A percentile compares a stretch with the other conserved stretches of the same genome.
Evolutionary conservation across 2,329 filamentous ascomycete species (phyloP).

Genomic region (Verticillium tricorpus): DNA sequence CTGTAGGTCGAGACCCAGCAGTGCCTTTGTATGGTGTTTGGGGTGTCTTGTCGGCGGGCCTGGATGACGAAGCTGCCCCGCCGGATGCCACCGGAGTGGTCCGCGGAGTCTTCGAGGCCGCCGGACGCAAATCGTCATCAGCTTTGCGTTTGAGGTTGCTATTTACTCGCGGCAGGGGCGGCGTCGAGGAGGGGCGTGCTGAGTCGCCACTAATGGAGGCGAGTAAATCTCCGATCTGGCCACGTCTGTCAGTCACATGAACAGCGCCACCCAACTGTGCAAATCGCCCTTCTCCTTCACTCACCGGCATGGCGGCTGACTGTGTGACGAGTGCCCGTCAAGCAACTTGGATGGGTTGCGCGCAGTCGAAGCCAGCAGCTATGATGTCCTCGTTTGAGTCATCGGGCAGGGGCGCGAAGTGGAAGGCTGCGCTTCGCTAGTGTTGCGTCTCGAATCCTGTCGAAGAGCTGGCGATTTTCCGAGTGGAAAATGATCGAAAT

Average conservation of each 20-base stretch:
- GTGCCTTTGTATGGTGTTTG: conserved; percentile 9
- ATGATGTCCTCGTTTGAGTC: conserved; percentile 1
- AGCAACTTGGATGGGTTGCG: neutral
- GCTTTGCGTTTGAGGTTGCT: conserved; percentile 52
- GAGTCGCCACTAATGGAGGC: conserved; percentile 56
- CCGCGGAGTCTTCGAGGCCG: conserved; percentile 19
- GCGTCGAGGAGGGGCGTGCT: conserved; percentile 26
- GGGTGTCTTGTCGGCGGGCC: neutral
- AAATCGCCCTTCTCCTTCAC: conserved; percentile 11
- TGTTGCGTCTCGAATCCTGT: neutral
- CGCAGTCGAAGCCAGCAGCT: conserved; percentile 1
- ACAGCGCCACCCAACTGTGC: neutral
- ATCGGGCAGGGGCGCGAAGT: neutral
- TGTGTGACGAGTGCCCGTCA: conserved; percentile 6
- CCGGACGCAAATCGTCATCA: conserved; percentile 40
- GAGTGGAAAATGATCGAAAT: neutral
- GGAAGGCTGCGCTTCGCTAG: neutral
- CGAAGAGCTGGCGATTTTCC: neutral
- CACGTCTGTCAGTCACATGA: neutral
- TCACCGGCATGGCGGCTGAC: conserved; percentile 30
- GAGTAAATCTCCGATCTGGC: conserved; percentile 48
- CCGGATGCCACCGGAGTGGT: conserved; percentile 5
- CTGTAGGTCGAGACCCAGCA: conserved; percentile 7
- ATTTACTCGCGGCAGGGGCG: conserved; percentile 20
- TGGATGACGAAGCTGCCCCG: conserved; percentile 3